Evolutionary conservation across 306 rosid species (phyloP).

Genomic region (Luffa aegyptiaca): DNA sequence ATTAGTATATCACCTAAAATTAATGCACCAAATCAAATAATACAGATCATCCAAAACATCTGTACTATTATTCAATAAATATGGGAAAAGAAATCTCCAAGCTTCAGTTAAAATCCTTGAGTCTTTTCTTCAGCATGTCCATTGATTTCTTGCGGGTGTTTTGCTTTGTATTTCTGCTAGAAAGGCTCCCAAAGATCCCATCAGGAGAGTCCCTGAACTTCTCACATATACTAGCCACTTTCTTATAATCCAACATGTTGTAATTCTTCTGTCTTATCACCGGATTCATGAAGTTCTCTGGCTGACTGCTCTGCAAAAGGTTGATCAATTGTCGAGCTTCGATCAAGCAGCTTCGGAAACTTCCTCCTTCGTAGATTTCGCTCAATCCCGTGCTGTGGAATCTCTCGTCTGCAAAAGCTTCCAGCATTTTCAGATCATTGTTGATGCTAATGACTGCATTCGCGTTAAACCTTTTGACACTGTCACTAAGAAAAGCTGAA

Average conservation of each 20-base stretch:
- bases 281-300: conserved; percentile 97
- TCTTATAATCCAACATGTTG: conserved; percentile 71
- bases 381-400: conserved; percentile 56
- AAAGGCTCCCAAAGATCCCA: conserved; percentile 78
- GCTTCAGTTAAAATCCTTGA: conserved; percentile 65
- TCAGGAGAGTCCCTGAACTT: conserved; percentile 81
- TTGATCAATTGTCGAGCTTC: conserved; percentile 75
- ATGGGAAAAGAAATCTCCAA: background rate
- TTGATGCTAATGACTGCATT: conserved; percentile 45
- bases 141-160: conserved; percentile 79
- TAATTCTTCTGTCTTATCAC: conserved; percentile 81
- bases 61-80: background rate
- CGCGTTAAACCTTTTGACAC: conserved; percentile 73
- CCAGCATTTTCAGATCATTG: conserved; percentile 49
- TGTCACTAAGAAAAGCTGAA: conserved; percentile 59
- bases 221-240: conserved; percentile 63
- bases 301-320: conserved; percentile 82
- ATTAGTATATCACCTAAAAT: background rate
- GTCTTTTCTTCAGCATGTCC: conserved; percentile 73
- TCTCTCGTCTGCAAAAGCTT: conserved; percentile 68
- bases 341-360: conserved; percentile 44
- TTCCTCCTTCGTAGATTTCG: conserved; percentile 45
- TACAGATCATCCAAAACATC: background rate
- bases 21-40: background rate
- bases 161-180: conserved; percentile 63